Evolutionary conservation across 257 asterid species (phyloP), one percentile per base, ranked within the genome.

Genomic region (Ilex aquifolium): DNA sequence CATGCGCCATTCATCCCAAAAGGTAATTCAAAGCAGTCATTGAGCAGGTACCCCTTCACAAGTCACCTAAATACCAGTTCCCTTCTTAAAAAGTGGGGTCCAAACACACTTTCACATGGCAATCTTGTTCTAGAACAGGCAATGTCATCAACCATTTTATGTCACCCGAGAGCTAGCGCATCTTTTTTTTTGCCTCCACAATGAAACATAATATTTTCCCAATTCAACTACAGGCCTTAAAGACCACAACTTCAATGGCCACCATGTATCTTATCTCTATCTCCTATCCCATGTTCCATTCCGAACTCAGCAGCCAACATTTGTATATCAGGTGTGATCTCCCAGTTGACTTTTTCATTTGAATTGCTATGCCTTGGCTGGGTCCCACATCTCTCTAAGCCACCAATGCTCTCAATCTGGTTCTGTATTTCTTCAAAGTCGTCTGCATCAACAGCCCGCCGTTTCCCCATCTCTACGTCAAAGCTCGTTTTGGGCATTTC

Each of bases 331-430:
- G 64, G 66, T 63, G 65, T 59, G 39, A 31, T 44, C 55, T 67
- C 74, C 73, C 70, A 59, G 15, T 51, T 40, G 29, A 59, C 66
- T 54, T 61, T 73, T 6, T 65, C 74, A 29, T 70, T 68, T 69
- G 66, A 53, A 30, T 32, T 69, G 42, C 17, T 58, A 10, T 57
- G 70, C n/a, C 70, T 65, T 21, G 79, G 75, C 54, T 68, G 67
- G 11, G 76, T 63, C n/a, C 72, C 66, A 36, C 77, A 62, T 69
- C 75, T 76, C 72, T 79, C 83, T 64, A 79, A 46, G 57, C 65
- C 65, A 60, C 82, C 74, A 21, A 64, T 44, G 51, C 68, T 62
- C 17, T 56, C 64, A 31, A 40, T 67, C 48, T 66, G 59, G 62
- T 17, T 72, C 59, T 65, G 65, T 60, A 55, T 31, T 31, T 77